A percentile compares a stretch with the other conserved stretches of the same genome.
Evolutionary conservation across 2,329 filamentous ascomycete species (phyloP).

Genomic region (Ophiostoma triangulosporum): DNA sequence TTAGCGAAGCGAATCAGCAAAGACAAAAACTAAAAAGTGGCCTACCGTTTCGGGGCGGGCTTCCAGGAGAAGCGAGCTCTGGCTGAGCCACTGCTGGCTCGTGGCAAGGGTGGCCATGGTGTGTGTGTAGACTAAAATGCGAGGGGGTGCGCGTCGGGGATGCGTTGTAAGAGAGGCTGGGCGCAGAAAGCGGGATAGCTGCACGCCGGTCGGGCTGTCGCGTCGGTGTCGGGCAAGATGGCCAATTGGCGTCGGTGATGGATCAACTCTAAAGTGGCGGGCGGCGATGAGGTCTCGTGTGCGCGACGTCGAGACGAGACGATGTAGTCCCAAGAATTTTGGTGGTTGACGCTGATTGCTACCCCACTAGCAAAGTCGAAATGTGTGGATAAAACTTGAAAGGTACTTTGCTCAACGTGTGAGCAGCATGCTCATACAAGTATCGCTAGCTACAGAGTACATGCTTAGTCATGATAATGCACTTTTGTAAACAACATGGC

Average conservation of each 20-base stretch:
- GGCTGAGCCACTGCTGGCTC: conserved; percentile 81
- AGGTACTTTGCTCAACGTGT: background rate
- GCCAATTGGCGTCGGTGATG: too few species aligned
- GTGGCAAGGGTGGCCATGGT: conserved; percentile 71
- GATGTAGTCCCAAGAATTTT: background rate
- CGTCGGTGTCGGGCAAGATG: background rate
- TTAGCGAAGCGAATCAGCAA: background rate
- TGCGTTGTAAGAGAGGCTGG: background rate
- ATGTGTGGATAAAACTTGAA: background rate
- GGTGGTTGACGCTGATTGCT: background rate
- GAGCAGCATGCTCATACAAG: background rate
- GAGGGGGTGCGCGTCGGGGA: background rate
- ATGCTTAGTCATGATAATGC: background rate
- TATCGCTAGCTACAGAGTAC: too few species aligned
- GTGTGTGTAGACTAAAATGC: background rate
- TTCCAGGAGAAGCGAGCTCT: conserved; percentile 73
- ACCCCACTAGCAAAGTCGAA: background rate
- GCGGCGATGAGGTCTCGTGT: background rate
- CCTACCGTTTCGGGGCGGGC: conserved; percentile 73
- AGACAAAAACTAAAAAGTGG: conserved; percentile 10
- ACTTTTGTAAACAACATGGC: too few species aligned
- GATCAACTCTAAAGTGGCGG: background rate
- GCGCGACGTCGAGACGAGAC: background rate
- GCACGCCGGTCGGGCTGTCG: background rate
- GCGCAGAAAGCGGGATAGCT: background rate